Evolutionary conservation across 2,329 filamentous ascomycete genomes (phyloP).

Genomic region (Reticulascus tulasneorum): DNA sequence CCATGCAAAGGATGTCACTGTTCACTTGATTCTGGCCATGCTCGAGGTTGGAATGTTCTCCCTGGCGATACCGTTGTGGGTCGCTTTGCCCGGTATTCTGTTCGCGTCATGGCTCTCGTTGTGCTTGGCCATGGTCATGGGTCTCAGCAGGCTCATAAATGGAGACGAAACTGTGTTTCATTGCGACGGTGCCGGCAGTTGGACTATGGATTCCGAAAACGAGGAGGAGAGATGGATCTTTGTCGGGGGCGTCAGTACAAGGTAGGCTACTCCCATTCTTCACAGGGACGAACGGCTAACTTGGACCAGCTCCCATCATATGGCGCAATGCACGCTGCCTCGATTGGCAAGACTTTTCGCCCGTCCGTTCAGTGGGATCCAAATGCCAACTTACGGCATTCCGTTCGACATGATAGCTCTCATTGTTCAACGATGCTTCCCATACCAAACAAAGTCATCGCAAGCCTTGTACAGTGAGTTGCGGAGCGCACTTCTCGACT

Average conservation of each 20-base stretch:
- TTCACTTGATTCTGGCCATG: slow-evolving; percentile 20
- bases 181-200: slow-evolving; percentile 18
- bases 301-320: slow-evolving; percentile 20
- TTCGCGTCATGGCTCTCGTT: slow-evolving; percentile 21
- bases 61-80: slow-evolving; percentile 20
- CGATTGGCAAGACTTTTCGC: slow-evolving; percentile 31
- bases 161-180: slow-evolving; percentile 16
- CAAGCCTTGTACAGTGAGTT: slow-evolving; percentile 30
- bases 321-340: slow-evolving; percentile 26
- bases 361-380: slow-evolving; percentile 44
- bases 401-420: slow-evolving; percentile 45
- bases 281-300: background rate
- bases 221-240: slow-evolving; percentile 31
- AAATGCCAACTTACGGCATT: slow-evolving; percentile 46
- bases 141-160: slow-evolving; percentile 25
- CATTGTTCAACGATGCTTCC: slow-evolving; percentile 26
- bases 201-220: slow-evolving; percentile 21
- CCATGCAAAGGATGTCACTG: slow-evolving; percentile 16
- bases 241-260: slow-evolving; percentile 27
- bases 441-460: slow-evolving; percentile 23
- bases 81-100: slow-evolving; percentile 24
- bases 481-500: slow-evolving; percentile 29
- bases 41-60: slow-evolving; percentile 23
- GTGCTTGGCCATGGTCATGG: slow-evolving; percentile 18
- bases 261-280: slow-evolving; percentile 15